Conservation (phyloP, 2,329 filamentous ascomycete genomes). For the Epichloe gansuensis region DNA sequence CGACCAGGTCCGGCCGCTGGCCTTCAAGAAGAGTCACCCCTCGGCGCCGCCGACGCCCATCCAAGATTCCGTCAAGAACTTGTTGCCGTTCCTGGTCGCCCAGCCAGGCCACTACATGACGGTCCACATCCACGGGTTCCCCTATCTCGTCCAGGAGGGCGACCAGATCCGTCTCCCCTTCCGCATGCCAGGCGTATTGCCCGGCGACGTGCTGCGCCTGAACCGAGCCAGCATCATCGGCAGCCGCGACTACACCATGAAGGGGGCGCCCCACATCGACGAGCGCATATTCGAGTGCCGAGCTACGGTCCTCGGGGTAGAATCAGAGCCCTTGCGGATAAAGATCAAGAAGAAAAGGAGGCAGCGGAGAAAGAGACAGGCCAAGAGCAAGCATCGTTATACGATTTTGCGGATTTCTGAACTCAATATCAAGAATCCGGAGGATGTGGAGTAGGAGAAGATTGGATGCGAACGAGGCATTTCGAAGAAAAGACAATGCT, state of each 20-base stretch:
- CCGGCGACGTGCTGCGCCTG: slow-evolving; percentile 77
- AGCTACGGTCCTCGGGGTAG: slow-evolving; percentile 71
- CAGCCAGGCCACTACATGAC: slow-evolving; percentile 70
- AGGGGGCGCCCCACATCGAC: slow-evolving; percentile 70
- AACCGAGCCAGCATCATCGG: slow-evolving; percentile 76
- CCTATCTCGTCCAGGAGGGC: slow-evolving; percentile 67
- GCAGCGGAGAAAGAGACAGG: slow-evolving; percentile 57
- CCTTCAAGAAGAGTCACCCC: slow-evolving; percentile 29
- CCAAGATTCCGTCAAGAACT: slow-evolving; percentile 40
- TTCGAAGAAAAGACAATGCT: neutral
- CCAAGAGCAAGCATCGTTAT: slow-evolving; percentile 82
- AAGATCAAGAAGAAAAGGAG: slow-evolving; percentile 75
- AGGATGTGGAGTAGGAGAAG: slow-evolving; percentile 20
- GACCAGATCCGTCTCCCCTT: slow-evolving; percentile 65
- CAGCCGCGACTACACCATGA: slow-evolving; percentile 80
- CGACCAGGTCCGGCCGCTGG: slow-evolving; percentile 20
- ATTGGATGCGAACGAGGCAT: neutral
- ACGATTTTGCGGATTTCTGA: slow-evolving; percentile 80
- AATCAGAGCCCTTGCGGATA: slow-evolving; percentile 63
- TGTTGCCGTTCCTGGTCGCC: slow-evolving; percentile 58
- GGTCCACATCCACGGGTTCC: slow-evolving; percentile 63
- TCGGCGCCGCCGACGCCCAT: slow-evolving; percentile 26
- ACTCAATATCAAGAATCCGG: slow-evolving; percentile 46
- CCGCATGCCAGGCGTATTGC: slow-evolving; percentile 59
- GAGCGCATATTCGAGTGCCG: slow-evolving; percentile 74